These are phyloP conservation scores for Avena eriantha DNA, from an alignment of 176 grass and related monocot genomes.

Conservation along the genomic window DNA sequence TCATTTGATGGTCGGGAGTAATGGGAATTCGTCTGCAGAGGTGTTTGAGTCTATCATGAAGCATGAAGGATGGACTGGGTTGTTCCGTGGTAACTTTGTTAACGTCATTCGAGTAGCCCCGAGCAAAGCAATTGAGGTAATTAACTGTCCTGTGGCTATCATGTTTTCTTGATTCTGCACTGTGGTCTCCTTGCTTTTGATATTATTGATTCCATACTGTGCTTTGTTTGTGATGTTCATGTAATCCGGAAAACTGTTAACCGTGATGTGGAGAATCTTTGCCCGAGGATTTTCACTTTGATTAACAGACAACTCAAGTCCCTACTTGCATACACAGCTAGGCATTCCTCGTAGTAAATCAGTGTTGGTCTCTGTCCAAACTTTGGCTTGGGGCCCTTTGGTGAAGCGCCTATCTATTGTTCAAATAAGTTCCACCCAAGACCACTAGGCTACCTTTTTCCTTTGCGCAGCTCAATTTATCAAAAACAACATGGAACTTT, in stretches of 20 bases:
- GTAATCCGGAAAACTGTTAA: neutral
- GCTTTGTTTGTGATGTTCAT: neutral
- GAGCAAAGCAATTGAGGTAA: slow-evolving; percentile 97
- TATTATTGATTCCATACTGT: neutral
- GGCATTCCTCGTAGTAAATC: neutral
- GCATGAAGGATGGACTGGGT: slow-evolving; percentile 80
- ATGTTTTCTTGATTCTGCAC: slow-evolving; percentile 10
- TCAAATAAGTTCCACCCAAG: neutral
- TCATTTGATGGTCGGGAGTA: slow-evolving; percentile 93
- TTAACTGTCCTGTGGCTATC: neutral
- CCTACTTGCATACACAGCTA: neutral
- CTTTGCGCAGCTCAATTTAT: neutral
- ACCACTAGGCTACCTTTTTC: neutral
- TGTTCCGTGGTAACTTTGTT: slow-evolving; percentile 91
- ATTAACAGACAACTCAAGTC: neutral
- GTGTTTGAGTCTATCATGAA: slow-evolving; percentile 79
- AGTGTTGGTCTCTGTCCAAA: neutral
- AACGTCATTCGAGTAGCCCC: slow-evolving; percentile 89
- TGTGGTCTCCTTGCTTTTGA: neutral
- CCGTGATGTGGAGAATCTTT: slow-evolving; percentile 7
- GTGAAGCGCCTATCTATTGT: neutral
- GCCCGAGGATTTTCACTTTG: neutral
- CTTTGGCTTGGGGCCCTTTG: neutral
- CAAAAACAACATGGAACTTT: neutral
- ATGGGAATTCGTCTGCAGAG: slow-evolving; percentile 64